A percentile compares a stretch with the other conserved stretches of the same genome.
phyloP scores from a whole-genome alignment of 305 asterid genomes.

The Fraxinus albicans region DNA sequence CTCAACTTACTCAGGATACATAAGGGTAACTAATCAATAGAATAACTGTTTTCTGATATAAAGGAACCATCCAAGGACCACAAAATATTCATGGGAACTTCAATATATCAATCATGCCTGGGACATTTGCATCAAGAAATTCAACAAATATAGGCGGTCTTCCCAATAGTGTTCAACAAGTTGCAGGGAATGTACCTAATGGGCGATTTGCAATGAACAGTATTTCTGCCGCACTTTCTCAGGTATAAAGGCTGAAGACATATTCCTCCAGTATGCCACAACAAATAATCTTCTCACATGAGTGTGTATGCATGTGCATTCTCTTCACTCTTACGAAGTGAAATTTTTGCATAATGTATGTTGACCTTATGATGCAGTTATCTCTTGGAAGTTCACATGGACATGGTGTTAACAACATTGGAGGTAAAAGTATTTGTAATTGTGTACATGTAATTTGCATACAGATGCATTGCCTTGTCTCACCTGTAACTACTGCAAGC shows the following conservation, averaged over 20 bases:
- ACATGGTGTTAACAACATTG: slow-evolving; percentile 64
- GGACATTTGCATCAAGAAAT: slow-evolving; percentile 70
- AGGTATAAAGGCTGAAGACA: neutral
- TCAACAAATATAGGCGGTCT: slow-evolving; percentile 59
- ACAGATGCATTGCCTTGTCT: slow-evolving; percentile 1
- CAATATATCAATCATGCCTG: slow-evolving; percentile 65
- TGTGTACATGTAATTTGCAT: slow-evolving; percentile 15
- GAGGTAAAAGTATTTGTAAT: slow-evolving; percentile 48
- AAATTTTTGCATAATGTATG: neutral
- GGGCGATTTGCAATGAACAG: slow-evolving; percentile 64
- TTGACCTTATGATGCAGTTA: slow-evolving; percentile 49
- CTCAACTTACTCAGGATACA: neutral
- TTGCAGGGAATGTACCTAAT: slow-evolving; percentile 58
- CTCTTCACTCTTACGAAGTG: neutral
- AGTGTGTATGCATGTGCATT: neutral
- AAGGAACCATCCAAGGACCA: slow-evolving; percentile 67
- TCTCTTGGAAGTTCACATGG: slow-evolving; percentile 76
- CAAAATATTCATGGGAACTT: slow-evolving; percentile 73
- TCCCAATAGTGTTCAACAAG: slow-evolving; percentile 75
- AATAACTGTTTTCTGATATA: slow-evolving; percentile 8
- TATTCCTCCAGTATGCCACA: neutral
- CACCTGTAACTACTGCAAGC: slow-evolving; percentile 33
- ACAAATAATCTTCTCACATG: neutral
- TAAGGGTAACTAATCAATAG: neutral
- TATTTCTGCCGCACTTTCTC: slow-evolving; percentile 44